Conservation (phyloP, 2,329 filamentous ascomycete genomes). For the Delphinella strobiligena region DNA sequence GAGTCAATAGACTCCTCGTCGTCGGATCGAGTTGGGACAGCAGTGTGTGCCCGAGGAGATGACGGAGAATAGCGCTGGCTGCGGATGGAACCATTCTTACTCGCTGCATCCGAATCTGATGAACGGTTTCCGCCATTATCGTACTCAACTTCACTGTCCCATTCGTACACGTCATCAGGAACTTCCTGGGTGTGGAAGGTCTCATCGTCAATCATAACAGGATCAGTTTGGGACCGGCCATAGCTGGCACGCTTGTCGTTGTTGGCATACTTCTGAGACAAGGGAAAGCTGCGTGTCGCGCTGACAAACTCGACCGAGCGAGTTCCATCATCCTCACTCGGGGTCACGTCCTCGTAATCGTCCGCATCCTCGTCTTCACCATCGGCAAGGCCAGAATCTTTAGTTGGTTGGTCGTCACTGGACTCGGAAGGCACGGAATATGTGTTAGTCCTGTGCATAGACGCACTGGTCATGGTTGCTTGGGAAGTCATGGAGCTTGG, state of each 20-base stretch:
- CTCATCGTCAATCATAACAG: neutral
- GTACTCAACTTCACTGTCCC: conserved; percentile 1
- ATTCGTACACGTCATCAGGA: neutral
- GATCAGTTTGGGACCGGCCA: neutral
- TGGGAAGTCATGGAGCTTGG: neutral
- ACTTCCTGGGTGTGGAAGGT: neutral
- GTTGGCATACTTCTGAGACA: neutral
- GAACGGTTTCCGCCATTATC: too few relatives aligned
- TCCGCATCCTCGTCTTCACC: neutral
- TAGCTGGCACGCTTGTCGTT: neutral
- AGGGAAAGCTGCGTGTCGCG: too few relatives aligned
- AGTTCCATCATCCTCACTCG: neutral
- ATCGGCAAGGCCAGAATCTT: too few relatives aligned
- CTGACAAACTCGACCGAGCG: too few relatives aligned
- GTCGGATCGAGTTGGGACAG: too few relatives aligned
- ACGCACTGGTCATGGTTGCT: neutral
- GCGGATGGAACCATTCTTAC: too few relatives aligned
- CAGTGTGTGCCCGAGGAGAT: too few relatives aligned
- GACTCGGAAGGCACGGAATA: conserved; percentile 4
- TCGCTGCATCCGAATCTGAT: too few relatives aligned
- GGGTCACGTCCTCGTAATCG: neutral
- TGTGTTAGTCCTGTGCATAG: neutral
- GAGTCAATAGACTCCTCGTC: too few relatives aligned
- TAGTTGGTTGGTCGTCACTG: too few relatives aligned
- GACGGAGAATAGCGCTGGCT: too few relatives aligned